A percentile compares a stretch with the other conserved stretches of the same genome.
Conservation (phyloP, 139 green algal genomes). For the Chlorella sp. region DNA sequence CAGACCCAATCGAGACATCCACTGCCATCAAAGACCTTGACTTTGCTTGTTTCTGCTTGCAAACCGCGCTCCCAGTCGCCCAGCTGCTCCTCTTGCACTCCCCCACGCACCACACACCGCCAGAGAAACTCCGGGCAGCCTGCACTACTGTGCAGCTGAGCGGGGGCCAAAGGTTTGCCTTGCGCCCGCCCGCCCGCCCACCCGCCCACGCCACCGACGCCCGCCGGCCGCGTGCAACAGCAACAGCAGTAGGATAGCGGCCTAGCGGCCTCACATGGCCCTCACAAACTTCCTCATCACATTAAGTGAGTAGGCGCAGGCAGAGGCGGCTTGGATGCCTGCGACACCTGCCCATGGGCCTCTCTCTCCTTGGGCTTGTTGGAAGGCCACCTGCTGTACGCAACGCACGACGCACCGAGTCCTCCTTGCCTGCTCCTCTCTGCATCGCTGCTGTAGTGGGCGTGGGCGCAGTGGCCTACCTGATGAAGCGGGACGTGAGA, state of each 20-base stretch:
- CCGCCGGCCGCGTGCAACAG: neutral
- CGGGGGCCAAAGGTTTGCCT: neutral
- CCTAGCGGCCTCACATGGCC: constrained; percentile 18
- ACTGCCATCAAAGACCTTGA: no score
- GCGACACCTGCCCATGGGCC: no score
- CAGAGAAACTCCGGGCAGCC: no score
- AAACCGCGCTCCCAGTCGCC: no score
- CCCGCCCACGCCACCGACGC: neutral
- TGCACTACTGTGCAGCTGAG: neutral
- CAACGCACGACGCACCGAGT: no score
- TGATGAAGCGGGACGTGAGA: constrained; percentile 56
- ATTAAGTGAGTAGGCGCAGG: constrained; percentile 22
- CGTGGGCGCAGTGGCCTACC: constrained; percentile 43
- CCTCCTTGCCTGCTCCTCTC: neutral
- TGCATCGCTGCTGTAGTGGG: constrained; percentile 35
- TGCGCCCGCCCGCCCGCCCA: neutral
- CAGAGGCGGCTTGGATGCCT: no score
- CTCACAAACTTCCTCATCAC: constrained; percentile 46
- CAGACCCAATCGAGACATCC: neutral
- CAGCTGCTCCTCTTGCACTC: no score
- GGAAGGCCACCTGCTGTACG: no score
- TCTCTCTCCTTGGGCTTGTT: no score
- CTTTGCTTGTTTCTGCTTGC: no score
- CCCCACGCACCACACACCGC: no score
- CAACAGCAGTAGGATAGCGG: neutral